A percentile compares a stretch with the other conserved stretches of the same genome.
Evolutionary conservation across 2,329 filamentous ascomycete species (phyloP).

Genomic region (Coniella vitis): DNA sequence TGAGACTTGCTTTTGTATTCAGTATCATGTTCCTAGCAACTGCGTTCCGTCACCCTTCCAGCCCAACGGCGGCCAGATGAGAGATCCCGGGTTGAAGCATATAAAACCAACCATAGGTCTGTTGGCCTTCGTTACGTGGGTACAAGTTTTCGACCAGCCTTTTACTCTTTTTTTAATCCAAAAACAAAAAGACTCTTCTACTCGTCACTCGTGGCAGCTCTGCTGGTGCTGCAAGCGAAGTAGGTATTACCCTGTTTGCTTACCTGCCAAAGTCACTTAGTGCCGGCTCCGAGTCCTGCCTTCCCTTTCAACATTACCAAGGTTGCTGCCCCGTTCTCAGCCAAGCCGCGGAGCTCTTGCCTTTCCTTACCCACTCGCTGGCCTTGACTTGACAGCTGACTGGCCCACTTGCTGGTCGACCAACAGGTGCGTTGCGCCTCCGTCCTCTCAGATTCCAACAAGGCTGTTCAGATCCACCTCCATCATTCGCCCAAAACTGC

Average conservation of each 20-base stretch:
- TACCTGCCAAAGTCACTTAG: too few relatives aligned
- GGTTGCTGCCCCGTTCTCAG: too few relatives aligned
- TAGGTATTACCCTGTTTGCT: too few relatives aligned
- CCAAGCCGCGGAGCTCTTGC: too few relatives aligned
- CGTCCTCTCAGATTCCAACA: slow-evolving; percentile 15
- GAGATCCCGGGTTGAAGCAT: slow-evolving; percentile 4
- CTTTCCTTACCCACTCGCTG: background rate
- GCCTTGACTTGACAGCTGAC: slow-evolving; percentile 8
- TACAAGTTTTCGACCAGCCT: background rate
- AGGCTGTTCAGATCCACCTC: slow-evolving; percentile 15
- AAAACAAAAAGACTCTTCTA: too few relatives aligned
- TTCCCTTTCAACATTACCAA: background rate
- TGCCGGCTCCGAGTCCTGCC: too few relatives aligned
- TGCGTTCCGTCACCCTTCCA: slow-evolving; percentile 10
- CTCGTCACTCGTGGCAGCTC: too few relatives aligned
- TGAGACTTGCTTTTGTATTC: background rate
- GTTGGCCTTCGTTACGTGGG: background rate
- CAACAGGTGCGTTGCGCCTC: slow-evolving; percentile 1
- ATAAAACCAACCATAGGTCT: slow-evolving; percentile 13
- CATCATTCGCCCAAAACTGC: slow-evolving; percentile 16
- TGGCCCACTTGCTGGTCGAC: slow-evolving; percentile 4
- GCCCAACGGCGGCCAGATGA: background rate
- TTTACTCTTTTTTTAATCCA: background rate
- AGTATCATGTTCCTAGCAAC: background rate
- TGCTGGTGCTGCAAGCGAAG: too few relatives aligned